phyloP scores from a whole-genome alignment of 73 alveolate genomes.

The Paramecium pentaurelia region DNA sequence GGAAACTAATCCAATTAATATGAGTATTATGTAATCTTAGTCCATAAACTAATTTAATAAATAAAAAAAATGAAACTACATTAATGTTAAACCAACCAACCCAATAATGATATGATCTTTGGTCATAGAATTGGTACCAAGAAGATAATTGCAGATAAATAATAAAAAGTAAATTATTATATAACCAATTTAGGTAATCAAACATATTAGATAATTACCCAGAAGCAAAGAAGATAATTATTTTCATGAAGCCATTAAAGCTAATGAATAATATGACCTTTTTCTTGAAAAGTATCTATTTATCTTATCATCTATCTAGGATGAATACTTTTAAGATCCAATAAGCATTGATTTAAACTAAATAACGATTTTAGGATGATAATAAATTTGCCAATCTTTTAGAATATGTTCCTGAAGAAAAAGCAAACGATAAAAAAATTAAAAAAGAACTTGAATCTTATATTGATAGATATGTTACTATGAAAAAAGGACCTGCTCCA shows the following conservation, averaged over 20 bases:
- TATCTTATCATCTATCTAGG: neutral
- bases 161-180: neutral
- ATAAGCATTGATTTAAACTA: constrained; percentile 4
- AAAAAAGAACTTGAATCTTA: constrained; percentile 32
- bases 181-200: neutral
- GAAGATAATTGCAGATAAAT: neutral
- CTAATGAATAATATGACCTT: neutral
- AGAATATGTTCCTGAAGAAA: constrained; percentile 44
- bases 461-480: neutral
- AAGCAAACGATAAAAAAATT: neutral
- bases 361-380: constrained; percentile 32
- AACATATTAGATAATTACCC: constrained; percentile 1
- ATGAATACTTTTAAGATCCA: constrained; percentile 29
- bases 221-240: constrained; percentile 17
- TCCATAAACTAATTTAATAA: neutral
- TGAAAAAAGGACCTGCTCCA: constrained; percentile 29
- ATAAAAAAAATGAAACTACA: neutral
- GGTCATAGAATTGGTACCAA: neutral
- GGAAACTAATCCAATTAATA: neutral
- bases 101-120: constrained; percentile 43
- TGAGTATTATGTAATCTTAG: neutral
- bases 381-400: neutral
- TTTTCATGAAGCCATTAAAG: constrained; percentile 4
- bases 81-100: constrained; percentile 28
- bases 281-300: neutral